A percentile compares a stretch with the other conserved stretches of the same genome.
Evolutionary conservation across 257 asterid species (phyloP).

Genomic region (Solanum corneliomulleri): DNA sequence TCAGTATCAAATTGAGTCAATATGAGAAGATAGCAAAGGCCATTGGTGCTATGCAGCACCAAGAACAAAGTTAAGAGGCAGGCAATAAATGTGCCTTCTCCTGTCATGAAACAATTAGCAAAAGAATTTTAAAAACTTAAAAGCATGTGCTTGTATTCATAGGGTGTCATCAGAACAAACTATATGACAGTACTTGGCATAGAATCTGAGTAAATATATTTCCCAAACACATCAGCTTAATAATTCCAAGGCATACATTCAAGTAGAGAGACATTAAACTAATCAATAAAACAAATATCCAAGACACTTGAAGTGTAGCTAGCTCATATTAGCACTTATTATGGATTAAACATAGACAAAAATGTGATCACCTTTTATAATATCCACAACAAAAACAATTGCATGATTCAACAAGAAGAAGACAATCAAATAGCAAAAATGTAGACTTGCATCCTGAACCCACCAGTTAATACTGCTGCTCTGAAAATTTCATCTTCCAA

Average conservation of each 20-base stretch:
- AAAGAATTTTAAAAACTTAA: neutral
- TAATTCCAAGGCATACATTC: neutral
- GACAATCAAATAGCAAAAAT: neutral
- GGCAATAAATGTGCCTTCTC: neutral
- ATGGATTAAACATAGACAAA: neutral
- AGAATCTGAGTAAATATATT: neutral
- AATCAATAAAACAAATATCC: neutral
- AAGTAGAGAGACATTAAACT: neutral
- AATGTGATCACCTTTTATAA: neutral
- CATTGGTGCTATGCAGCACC: neutral
- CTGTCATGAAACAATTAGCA: neutral
- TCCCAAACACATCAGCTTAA: neutral
- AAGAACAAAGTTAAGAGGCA: neutral
- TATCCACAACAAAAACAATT: neutral
- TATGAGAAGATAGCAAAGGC: neutral
- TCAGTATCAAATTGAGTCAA: slow-evolving; percentile 7
- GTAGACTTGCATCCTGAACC: slow-evolving; percentile 10
- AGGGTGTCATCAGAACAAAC: neutral
- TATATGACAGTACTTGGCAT: neutral
- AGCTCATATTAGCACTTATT: neutral
- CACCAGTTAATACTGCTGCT: slow-evolving; percentile 50
- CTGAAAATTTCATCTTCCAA: slow-evolving; percentile 55
- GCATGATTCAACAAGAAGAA: neutral
- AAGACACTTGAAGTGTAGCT: neutral
- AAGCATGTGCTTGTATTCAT: neutral